Percentiles rank a stretch among this genome's conserved stretches.
Evolutionary conservation across 2,329 filamentous ascomycete species (phyloP).

Genomic region (Pestalotiopsis sp.): DNA sequence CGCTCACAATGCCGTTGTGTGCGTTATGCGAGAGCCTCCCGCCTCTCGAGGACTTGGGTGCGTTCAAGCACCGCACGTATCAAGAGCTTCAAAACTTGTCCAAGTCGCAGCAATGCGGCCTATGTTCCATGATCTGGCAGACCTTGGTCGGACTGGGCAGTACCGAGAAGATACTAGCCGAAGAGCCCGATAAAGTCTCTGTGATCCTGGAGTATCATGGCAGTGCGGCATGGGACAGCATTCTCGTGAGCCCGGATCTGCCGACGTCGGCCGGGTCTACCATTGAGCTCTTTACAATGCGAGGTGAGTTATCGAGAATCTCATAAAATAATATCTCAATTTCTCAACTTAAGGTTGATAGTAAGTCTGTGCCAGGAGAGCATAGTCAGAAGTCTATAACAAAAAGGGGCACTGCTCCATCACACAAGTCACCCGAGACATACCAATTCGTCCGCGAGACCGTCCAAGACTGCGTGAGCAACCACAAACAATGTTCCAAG

Average conservation of each 20-base stretch:
- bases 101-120: neutral
- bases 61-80: neutral
- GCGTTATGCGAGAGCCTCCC: neutral
- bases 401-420: neutral
- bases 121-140: neutral
- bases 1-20: neutral
- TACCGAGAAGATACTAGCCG: neutral
- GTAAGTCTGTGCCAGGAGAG: neutral
- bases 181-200: neutral
- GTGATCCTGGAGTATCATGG: neutral
- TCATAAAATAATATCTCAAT: neutral
- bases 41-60: neutral
- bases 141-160: neutral
- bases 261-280: neutral
- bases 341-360: neutral
- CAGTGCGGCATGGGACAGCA: neutral
- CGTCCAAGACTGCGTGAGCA: neutral
- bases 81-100: neutral
- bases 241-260: neutral
- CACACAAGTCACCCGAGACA: neutral
- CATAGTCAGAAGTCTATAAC: neutral
- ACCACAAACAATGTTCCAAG: neutral
- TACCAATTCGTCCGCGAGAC: neutral
- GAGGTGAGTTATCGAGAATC: neutral
- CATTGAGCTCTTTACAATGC: neutral